phyloP scores from a whole-genome alignment of 192 early-diverging fungal species.

The Coemansia sp. region DNA sequence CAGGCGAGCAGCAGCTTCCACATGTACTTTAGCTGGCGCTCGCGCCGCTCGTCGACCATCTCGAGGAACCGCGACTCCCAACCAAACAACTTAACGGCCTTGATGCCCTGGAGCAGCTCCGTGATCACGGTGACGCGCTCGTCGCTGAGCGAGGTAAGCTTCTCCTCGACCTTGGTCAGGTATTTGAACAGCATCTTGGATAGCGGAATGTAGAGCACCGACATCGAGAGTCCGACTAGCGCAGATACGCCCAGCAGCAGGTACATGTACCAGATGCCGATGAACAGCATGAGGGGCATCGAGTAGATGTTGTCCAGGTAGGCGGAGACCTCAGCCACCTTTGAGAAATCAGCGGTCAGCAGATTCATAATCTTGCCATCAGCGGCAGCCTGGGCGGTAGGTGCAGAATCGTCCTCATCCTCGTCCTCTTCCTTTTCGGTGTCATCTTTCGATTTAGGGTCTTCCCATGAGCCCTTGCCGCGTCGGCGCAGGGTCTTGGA shows the following conservation, averaged over 20 bases:
- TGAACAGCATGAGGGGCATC: constrained; percentile 61
- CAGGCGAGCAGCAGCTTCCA: constrained; percentile 55
- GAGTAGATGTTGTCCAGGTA: constrained; percentile 64
- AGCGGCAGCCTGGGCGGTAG: constrained; percentile 35
- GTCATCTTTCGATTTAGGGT: constrained; percentile 26
- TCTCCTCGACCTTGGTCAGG: constrained; percentile 58
- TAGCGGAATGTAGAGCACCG: constrained; percentile 62
- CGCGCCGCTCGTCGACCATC: constrained; percentile 62
- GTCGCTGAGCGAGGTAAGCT: constrained; percentile 65
- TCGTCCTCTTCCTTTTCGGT: constrained; percentile 9
- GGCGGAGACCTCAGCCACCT: constrained; percentile 57
- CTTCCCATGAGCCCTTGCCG: constrained; percentile 57
- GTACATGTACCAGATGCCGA: constrained; percentile 71
- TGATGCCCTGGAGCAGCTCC: constrained; percentile 85
- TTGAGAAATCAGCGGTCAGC: constrained; percentile 68
- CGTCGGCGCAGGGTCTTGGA: constrained; percentile 64
- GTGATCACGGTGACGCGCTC: constrained; percentile 76
- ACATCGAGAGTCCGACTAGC: constrained; percentile 67
- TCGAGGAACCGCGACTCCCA: constrained; percentile 76
- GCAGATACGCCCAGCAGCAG: constrained; percentile 78
- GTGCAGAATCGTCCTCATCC: constrained; percentile 25
- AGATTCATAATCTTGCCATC: constrained; percentile 74
- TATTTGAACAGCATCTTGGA: constrained; percentile 55
- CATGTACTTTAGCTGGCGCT: constrained; percentile 63
- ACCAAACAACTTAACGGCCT: constrained; percentile 89